Base-by-base conservation (phyloP, 495 filamentous ascomycete genomes). In the Pyrenula massariospora region DNA sequence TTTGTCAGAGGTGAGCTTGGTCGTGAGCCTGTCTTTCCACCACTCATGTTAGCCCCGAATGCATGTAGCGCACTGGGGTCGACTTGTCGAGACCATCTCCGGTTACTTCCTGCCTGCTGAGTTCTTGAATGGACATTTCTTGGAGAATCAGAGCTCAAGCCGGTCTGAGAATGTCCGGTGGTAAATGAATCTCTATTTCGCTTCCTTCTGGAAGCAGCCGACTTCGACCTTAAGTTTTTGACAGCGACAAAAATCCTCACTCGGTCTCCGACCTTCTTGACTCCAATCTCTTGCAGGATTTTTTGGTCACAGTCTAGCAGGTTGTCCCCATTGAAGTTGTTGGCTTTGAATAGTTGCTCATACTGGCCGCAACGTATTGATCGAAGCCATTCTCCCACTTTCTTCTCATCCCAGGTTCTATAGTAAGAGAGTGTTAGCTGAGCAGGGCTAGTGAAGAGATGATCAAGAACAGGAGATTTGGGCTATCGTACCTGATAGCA, bases 271-370 rank as follows among this genome's bases (percentile, higher is more conserved):
- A 99, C 86, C 70, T 96, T 99, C 60, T 96, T 95, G 59, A 99
- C 89, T 23, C 93, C 93, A 82, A 99, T 91, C 64, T 99, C 93
- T 70, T 97, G 94, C 56, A 99, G 78, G 51, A 93, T 89, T 54
- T 87, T 84, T 73, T 96, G 94, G 67, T 99, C 93, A 70, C 95
- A 92, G 70, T 99, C 93, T 56, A 99, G 79, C 48, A 99, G 75
- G 64, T 94, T 96, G 68, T 94, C 90, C 55, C 93, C 93, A 64
- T 90, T 97, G 73, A 99, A 95, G 65, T 96, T 87, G 64, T 99
- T 95, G 57, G 82, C 84, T 74, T 85, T 84, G 64, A 99, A 99
- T 24, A 96, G 68, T 58, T 86, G 81, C 65, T 95, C 89, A 71
- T 99, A 97, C 65, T 99, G 88, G 54, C 83, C 81, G 66, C 90